Evolutionary conservation across 805 yeast species (phyloP), one percentile per base, ranked within the genome.

Genomic region (Vanderwaltozyma tropicalis): DNA sequence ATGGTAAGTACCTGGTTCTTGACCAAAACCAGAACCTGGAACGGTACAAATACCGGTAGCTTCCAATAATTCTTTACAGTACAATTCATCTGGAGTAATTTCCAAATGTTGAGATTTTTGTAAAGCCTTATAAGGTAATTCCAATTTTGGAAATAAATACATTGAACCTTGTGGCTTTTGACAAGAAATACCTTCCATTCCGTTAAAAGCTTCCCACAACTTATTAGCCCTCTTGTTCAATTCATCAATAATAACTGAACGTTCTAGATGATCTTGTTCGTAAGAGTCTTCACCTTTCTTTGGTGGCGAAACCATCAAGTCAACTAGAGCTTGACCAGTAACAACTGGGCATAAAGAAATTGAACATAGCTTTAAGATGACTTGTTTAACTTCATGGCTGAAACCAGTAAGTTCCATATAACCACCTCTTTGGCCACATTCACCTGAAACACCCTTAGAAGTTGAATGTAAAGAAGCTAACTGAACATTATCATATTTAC

Each of bases 361-460:
- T 11, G 94, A 82, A 14, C 95, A 94, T 49, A 94, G 67, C 64
- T 92, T 92, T 61, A 81, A 69, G 37, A 92, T 69, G 39, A 83
- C 72, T 22, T 75, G 82, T 49, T 69, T 64, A 14, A 88, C 79
- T 32, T 80, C 87, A 3, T 67, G 68, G 12, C 71, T 66, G 62
- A 92, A 83, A 1, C 96, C 96, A 10, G 80, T 72, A 7, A 88
- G 64, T 63, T 92, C 99, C 92, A 92, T 83, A 68, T 88, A 92
- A 5, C 99, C 99, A 52, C 97, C 99, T 64, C 99, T 78, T 67
- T 92, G 98, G 43, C 99, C 99, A 71, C 99, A 92, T 64, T 92
- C 99, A 45, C 98, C 99, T 45, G 86, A 74, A 49, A 87, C 86
- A 60, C 99, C 99, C 63, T 92, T 92, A 11, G 97, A 89, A 31